A percentile compares a stretch with the other conserved stretches of the same genome.
Evolutionary conservation across 768 basidiomycete genomes (phyloP).

Genomic region (Suillus subaureus): DNA sequence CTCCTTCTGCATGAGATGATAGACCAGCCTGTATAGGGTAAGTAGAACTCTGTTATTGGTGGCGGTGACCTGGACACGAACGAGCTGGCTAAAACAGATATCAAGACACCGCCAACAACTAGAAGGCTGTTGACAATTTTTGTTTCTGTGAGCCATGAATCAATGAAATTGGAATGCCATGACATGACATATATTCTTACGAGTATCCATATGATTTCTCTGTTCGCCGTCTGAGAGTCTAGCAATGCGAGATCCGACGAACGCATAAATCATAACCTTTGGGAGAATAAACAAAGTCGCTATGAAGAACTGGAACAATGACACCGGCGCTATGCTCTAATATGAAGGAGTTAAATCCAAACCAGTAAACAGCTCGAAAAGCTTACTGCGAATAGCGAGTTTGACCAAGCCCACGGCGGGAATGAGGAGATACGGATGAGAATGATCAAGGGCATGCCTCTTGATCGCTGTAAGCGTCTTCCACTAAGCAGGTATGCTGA

Average conservation of each 20-base stretch:
- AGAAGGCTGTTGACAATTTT: conserved; percentile 66
- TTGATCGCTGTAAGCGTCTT: conserved; percentile 50
- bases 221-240: conserved; percentile 75
- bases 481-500: not conserved
- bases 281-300: conserved; percentile 76
- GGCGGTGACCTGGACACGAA: conserved; percentile 38
- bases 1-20: conserved; percentile 62
- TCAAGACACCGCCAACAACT: conserved; percentile 57
- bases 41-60: conserved; percentile 13
- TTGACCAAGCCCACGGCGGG: conserved; percentile 89
- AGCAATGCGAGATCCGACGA: conserved; percentile 78
- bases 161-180: conserved; percentile 9
- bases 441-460: conserved; percentile 80
- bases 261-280: conserved; percentile 70
- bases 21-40: conserved; percentile 56
- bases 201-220: conserved; percentile 73
- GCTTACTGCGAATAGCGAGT: conserved; percentile 75
- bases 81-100: conserved; percentile 68
- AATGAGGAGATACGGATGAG: conserved; percentile 81
- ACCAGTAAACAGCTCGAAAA: conserved; percentile 8
- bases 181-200: conserved; percentile 40
- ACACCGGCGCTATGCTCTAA: conserved; percentile 74
- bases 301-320: conserved; percentile 72
- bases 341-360: conserved; percentile 12
- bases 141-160: conserved; percentile 44